phyloP scores from a whole-genome alignment of 2,329 filamentous ascomycete genomes.

The Endoconidiophora laricicola region DNA sequence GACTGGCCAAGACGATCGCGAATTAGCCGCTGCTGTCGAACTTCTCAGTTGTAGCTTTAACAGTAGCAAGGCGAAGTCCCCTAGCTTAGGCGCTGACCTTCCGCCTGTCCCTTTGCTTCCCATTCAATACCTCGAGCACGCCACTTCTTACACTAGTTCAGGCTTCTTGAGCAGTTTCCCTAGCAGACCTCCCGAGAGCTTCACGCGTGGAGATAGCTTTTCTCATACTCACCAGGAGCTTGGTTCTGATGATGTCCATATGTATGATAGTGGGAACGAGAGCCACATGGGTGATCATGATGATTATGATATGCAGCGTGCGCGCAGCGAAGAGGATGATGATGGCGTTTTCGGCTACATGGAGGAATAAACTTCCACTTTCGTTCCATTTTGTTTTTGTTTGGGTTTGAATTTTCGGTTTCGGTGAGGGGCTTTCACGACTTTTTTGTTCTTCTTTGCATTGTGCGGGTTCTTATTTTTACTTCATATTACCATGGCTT shows the following conservation, averaged over 20 bases:
- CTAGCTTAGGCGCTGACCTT: constrained; percentile 49
- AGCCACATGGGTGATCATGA: constrained; percentile 47
- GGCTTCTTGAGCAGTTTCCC: constrained; percentile 49
- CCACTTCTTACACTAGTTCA: constrained; percentile 37
- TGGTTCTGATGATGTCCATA: constrained; percentile 43
- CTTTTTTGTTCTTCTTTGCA: constrained; percentile 2
- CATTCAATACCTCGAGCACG: constrained; percentile 55
- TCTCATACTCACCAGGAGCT: constrained; percentile 12
- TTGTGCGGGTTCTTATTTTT: background rate
- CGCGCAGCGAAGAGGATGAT: constrained; percentile 72
- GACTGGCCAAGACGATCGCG: constrained; percentile 67
- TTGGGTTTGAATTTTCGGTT: constrained; percentile 1
- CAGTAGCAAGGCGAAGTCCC: constrained; percentile 42
- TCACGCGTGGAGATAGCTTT: constrained; percentile 42
- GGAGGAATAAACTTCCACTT: constrained; percentile 44
- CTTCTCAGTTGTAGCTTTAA: constrained; percentile 82
- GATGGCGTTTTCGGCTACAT: constrained; percentile 92
- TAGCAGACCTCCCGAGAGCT: constrained; percentile 45
- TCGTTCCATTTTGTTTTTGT: background rate
- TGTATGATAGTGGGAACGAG: constrained; percentile 47
- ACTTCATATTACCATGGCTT: background rate
- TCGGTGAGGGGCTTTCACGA: constrained; percentile 1
- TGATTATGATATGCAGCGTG: constrained; percentile 41
- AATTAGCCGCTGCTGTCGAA: constrained; percentile 78
- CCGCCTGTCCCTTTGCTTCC: constrained; percentile 82